These are phyloP conservation scores for Hortiboletus flavorubellus DNA, from an alignment of 768 basidiomycete genomes.

Conservation along the genomic window DNA sequence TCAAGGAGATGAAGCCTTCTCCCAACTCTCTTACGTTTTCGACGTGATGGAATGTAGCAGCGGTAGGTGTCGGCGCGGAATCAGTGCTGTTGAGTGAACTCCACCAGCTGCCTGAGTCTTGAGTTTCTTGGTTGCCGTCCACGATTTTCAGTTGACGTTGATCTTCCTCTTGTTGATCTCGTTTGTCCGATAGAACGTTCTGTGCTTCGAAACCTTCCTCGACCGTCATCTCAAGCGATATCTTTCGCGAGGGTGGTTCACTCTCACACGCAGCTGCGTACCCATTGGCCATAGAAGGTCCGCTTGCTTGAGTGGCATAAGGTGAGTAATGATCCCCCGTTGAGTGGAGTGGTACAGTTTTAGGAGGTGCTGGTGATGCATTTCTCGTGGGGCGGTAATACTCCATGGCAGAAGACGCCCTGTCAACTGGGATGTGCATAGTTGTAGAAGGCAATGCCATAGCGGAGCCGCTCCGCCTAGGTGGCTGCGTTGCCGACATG, in stretches of 20 bases:
- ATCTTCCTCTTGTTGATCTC: slow-evolving; percentile 6
- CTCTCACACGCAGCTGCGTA: slow-evolving; percentile 36
- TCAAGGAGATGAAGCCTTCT: slow-evolving; percentile 77
- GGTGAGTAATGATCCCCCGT: slow-evolving; percentile 26
- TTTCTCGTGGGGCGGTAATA: slow-evolving; percentile 51
- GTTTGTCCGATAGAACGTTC: background rate
- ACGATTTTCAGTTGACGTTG: slow-evolving; percentile 9
- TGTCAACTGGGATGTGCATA: slow-evolving; percentile 55
- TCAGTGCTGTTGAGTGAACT: slow-evolving; percentile 42
- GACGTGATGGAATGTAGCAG: slow-evolving; percentile 58
- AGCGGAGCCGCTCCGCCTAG: slow-evolving; percentile 66
- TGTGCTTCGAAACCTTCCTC: slow-evolving; percentile 24
- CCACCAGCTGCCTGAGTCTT: slow-evolving; percentile 60
- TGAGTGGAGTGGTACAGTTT: slow-evolving; percentile 51
- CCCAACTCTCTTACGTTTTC: slow-evolving; percentile 41
- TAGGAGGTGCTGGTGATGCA: slow-evolving; percentile 51
- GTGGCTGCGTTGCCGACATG: slow-evolving; percentile 39
- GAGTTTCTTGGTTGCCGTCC: slow-evolving; percentile 34
- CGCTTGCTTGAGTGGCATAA: slow-evolving; percentile 24
- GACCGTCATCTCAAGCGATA: slow-evolving; percentile 29
- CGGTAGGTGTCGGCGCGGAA: slow-evolving; percentile 60
- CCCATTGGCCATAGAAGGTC: slow-evolving; percentile 35
- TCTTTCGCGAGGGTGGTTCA: slow-evolving; percentile 26
- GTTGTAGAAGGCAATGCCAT: slow-evolving; percentile 53
- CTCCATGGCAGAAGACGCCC: slow-evolving; percentile 78